These are phyloP conservation scores for Parasitella parasitica DNA, from an alignment of 371 early-diverging fungal species.

Conservation along the genomic window DNA sequence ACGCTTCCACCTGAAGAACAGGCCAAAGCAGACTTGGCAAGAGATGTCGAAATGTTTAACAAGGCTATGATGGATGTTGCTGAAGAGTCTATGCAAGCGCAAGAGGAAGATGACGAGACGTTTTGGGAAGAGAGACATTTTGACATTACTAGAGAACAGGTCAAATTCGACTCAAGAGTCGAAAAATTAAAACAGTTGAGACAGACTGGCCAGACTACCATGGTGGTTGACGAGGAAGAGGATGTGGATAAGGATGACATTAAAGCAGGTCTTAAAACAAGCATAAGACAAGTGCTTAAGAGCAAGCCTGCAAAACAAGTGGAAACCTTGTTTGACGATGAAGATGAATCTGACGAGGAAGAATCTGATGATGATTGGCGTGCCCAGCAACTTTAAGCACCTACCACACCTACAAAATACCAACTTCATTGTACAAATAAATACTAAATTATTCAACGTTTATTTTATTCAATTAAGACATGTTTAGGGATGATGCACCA, in stretches of 20 bases:
- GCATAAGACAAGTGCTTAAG: slow-evolving; percentile 24
- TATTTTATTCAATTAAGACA: too few species aligned
- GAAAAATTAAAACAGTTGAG: slow-evolving; percentile 35
- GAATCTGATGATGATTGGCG: slow-evolving; percentile 33
- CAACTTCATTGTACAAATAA: background rate
- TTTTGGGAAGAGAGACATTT: slow-evolving; percentile 40
- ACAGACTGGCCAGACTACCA: background rate
- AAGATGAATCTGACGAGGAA: slow-evolving; percentile 13
- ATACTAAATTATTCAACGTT: background rate
- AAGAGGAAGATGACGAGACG: slow-evolving; percentile 37
- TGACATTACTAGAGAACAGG: slow-evolving; percentile 39
- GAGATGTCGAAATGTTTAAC: slow-evolving; percentile 34
- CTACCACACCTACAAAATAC: too few species aligned
- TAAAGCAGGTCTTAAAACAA: slow-evolving; percentile 17
- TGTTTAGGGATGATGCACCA: slow-evolving; percentile 20
- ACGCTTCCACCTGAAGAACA: slow-evolving; percentile 29
- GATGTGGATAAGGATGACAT: slow-evolving; percentile 22
- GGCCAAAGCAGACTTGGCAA: slow-evolving; percentile 31
- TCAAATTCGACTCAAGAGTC: slow-evolving; percentile 36
- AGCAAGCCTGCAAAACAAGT: slow-evolving; percentile 11
- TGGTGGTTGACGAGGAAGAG: background rate
- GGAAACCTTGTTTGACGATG: slow-evolving; percentile 25
- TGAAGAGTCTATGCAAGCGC: slow-evolving; percentile 20
- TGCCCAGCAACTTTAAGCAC: slow-evolving; percentile 30
- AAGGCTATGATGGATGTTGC: slow-evolving; percentile 41